These are phyloP conservation scores for Umbelopsis ramanniana DNA, from an alignment of 192 early-diverging fungal species.

Conservation along the genomic window DNA sequence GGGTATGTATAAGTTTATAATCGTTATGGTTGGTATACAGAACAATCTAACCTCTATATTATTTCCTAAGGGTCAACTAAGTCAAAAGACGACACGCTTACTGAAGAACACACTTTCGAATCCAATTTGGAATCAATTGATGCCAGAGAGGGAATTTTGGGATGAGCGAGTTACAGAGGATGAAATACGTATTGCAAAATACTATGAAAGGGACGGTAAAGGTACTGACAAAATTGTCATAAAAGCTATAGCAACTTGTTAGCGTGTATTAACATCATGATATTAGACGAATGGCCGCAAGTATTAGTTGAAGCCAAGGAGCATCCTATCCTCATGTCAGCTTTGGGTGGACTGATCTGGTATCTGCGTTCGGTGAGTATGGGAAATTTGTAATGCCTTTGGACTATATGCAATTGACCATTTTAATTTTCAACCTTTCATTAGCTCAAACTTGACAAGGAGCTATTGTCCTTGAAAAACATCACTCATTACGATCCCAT, in stretches of 20 bases:
- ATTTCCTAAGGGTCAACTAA: slow-evolving; percentile 47
- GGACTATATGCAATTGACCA: not conserved
- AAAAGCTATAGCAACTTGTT: not conserved
- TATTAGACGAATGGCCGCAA: slow-evolving; percentile 45
- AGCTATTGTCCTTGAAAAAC: slow-evolving; percentile 84
- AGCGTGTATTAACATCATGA: not conserved
- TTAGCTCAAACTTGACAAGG: slow-evolving; percentile 84
- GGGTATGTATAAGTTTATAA: slow-evolving; percentile 40
- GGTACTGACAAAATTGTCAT: not conserved
- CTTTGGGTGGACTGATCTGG: slow-evolving; percentile 67
- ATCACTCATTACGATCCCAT: slow-evolving; percentile 87
- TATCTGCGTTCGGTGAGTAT: slow-evolving; percentile 80
- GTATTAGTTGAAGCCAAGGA: slow-evolving; percentile 47
- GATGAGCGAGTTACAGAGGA: slow-evolving; percentile 52
- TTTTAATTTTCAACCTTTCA: slow-evolving; percentile 1
- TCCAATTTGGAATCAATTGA: slow-evolving; percentile 66
- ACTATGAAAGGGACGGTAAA: slow-evolving; percentile 54
- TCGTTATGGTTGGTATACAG: not conserved
- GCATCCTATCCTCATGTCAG: slow-evolving; percentile 40
- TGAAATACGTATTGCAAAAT: slow-evolving; percentile 61
- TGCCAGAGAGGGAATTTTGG: slow-evolving; percentile 79
- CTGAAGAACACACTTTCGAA: slow-evolving; percentile 65
- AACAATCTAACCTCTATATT: not conserved
- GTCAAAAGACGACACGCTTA: slow-evolving; percentile 54
- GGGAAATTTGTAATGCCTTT: not conserved